These are phyloP conservation scores for Fusarium cyanostomum DNA, from an alignment of 2,329 filamentous ascomycete species.

Conservation along the genomic window DNA sequence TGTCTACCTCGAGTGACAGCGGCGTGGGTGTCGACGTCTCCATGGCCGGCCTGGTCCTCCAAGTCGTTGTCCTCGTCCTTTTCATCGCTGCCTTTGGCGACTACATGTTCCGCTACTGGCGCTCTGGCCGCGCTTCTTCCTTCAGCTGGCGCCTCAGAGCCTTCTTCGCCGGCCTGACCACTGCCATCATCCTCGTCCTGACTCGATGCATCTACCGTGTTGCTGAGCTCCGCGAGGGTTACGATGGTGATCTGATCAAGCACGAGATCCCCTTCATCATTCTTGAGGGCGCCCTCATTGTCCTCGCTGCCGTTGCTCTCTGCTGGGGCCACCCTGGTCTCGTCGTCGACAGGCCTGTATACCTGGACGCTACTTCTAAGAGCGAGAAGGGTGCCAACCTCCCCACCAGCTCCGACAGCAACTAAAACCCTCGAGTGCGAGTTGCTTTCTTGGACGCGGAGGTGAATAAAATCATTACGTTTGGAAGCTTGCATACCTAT, in stretches of 20 bases:
- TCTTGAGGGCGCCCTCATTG: slow-evolving; percentile 58
- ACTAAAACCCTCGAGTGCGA: slow-evolving; percentile 2
- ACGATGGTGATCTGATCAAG: slow-evolving; percentile 62
- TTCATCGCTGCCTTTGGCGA: slow-evolving; percentile 61
- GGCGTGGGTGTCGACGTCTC: slow-evolving; percentile 53
- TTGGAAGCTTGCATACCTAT: not conserved
- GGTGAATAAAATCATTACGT: not conserved
- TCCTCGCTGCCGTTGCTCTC: slow-evolving; percentile 50
- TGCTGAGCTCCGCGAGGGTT: slow-evolving; percentile 72
- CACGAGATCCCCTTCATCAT: slow-evolving; percentile 63
- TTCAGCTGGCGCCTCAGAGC: slow-evolving; percentile 45
- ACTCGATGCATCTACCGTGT: slow-evolving; percentile 71
- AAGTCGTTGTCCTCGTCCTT: slow-evolving; percentile 63
- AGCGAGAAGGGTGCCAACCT: slow-evolving; percentile 35
- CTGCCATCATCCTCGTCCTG: slow-evolving; percentile 68
- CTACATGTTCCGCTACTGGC: slow-evolving; percentile 58
- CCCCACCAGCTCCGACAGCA: slow-evolving; percentile 13
- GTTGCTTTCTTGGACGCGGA: not conserved
- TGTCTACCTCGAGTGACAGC: slow-evolving; percentile 52
- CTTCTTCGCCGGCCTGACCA: slow-evolving; percentile 63
- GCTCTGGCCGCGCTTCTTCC: slow-evolving; percentile 37
- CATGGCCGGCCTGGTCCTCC: slow-evolving; percentile 65
- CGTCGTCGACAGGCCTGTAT: slow-evolving; percentile 45
- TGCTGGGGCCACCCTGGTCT: slow-evolving; percentile 55
- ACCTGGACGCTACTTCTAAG: slow-evolving; percentile 30